Percentiles rank a stretch among this genome's conserved stretches.
These are phyloP conservation scores for Aspergillus terreus DNA, from an alignment of 2,329 filamentous ascomycete genomes.

Conservation along the genomic window DNA sequence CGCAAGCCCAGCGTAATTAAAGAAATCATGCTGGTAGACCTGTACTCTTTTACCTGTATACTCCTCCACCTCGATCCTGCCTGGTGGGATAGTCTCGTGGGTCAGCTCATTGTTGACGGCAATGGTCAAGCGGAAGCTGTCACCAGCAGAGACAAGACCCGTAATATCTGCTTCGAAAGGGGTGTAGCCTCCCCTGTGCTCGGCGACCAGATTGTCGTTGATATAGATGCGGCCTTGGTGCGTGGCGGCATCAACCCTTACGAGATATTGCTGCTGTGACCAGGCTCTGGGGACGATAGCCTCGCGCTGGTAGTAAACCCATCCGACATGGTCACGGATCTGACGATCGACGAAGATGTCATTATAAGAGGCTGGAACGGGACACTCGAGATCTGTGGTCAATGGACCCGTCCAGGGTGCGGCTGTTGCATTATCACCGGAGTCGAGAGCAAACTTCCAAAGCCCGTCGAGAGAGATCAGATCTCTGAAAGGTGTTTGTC, in stretches of 20 bases:
- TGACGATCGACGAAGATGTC: slow-evolving; percentile 11
- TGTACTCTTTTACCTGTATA: slow-evolving; percentile 17
- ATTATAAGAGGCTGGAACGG: slow-evolving; percentile 15
- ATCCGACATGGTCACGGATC: slow-evolving; percentile 28
- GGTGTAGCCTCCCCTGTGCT: slow-evolving; percentile 26
- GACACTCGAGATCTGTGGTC: slow-evolving; percentile 10
- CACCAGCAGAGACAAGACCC: slow-evolving; percentile 13
- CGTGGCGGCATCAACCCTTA: slow-evolving; percentile 27
- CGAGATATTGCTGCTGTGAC: slow-evolving; percentile 13
- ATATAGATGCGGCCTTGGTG: slow-evolving; percentile 25
- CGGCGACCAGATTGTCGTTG: slow-evolving; percentile 20
- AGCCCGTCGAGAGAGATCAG: slow-evolving; percentile 14
- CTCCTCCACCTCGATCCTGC: slow-evolving; percentile 8
- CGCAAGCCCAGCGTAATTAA: slow-evolving; percentile 27
- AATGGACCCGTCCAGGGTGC: background rate
- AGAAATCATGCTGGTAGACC: slow-evolving; percentile 29
- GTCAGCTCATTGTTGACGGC: slow-evolving; percentile 29
- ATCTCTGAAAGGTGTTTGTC: background rate
- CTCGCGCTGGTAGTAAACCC: slow-evolving; percentile 29
- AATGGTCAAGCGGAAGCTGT: slow-evolving; percentile 27
- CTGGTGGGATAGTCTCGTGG: slow-evolving; percentile 27
- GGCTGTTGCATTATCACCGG: background rate
- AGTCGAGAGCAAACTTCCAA: slow-evolving; percentile 12
- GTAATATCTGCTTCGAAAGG: slow-evolving; percentile 26
- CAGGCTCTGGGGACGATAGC: slow-evolving; percentile 21